Percentiles rank a stretch among this genome's conserved stretches.
These are phyloP conservation scores for Ophiostoma sp. DNA, from an alignment of 2,329 filamentous ascomycete genomes.

Conservation along the genomic window DNA sequence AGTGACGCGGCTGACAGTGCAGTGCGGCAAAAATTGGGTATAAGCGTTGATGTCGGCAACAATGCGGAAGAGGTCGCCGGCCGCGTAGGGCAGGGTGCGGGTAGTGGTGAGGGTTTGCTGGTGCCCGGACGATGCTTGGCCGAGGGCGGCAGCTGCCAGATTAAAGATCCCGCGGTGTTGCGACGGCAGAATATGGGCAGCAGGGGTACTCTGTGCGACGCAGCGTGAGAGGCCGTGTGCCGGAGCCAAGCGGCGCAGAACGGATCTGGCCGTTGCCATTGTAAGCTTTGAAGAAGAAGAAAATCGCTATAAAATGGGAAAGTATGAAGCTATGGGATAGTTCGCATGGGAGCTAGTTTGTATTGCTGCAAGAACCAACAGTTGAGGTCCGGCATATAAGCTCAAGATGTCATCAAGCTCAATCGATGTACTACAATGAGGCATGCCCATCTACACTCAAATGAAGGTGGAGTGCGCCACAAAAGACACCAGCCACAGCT, in stretches of 20 bases:
- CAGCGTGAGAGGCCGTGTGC: neutral
- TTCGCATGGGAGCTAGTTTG: neutral
- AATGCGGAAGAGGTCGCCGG: slow-evolving; percentile 67
- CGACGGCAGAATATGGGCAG: neutral
- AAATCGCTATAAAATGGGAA: neutral
- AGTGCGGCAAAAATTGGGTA: slow-evolving; percentile 85
- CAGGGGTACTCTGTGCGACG: neutral
- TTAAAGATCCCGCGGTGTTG: slow-evolving; percentile 31
- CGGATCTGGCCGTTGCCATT: neutral
- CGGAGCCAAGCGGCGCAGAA: neutral
- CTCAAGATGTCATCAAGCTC: neutral
- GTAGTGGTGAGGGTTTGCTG: slow-evolving; percentile 64
- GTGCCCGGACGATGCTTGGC: slow-evolving; percentile 23
- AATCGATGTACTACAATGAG: slow-evolving; percentile 4
- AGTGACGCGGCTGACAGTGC: slow-evolving; percentile 70
- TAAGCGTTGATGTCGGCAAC: slow-evolving; percentile 88
- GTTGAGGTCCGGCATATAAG: too few species aligned
- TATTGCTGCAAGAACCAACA: neutral
- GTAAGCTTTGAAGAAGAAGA: neutral
- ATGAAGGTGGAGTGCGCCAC: slow-evolving; percentile 3
- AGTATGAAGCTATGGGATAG: neutral
- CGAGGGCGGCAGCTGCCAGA: slow-evolving; percentile 24
- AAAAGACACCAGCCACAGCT: slow-evolving; percentile 8
- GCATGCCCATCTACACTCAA: neutral
- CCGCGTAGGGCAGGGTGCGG: slow-evolving; percentile 70